Percentiles rank a stretch among this genome's conserved stretches.
These are phyloP conservation scores for Nakaseomyces uthaithaninus DNA, from an alignment of 1,139 yeast species.

Conservation along the genomic window DNA sequence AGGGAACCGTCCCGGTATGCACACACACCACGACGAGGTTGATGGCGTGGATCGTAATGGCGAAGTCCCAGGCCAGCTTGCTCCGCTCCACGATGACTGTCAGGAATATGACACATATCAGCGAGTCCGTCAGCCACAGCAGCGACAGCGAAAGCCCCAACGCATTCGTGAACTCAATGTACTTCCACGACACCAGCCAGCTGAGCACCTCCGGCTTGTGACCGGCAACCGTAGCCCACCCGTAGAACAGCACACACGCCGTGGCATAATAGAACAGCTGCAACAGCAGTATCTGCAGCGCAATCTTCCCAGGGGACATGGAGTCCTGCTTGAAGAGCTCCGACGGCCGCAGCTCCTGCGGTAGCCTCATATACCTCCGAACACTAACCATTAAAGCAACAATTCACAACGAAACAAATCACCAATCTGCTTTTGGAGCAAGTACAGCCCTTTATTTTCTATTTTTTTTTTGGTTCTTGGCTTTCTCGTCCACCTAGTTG, in stretches of 20 bases:
- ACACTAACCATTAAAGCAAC: conserved; percentile 8
- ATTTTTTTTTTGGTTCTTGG: too few species aligned
- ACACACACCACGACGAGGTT: conserved; percentile 65
- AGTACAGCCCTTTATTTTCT: too few species aligned
- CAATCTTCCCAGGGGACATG: conserved; percentile 37
- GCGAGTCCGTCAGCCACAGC: conserved; percentile 74
- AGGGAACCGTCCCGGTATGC: conserved; percentile 61
- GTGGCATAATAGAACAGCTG: conserved; percentile 62
- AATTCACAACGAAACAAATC: too few species aligned
- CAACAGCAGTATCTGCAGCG: conserved; percentile 51
- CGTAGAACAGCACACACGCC: conserved; percentile 49
- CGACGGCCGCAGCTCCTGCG: conserved; percentile 27
- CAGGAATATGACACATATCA: conserved; percentile 70
- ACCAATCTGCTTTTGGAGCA: too few species aligned
- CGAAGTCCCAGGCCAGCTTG: conserved; percentile 93
- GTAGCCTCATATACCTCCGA: conserved; percentile 28
- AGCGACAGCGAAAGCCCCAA: conserved; percentile 66
- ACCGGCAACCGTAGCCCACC: conserved; percentile 53
- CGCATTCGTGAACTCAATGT: conserved; percentile 66
- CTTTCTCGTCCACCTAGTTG: too few species aligned
- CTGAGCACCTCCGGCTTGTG: conserved; percentile 45
- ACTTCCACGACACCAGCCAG: conserved; percentile 80
- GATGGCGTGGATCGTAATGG: conserved; percentile 76
- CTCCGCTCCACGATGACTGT: conserved; percentile 86
- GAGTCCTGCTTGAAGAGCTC: conserved; percentile 34